Evolutionary conservation across 495 filamentous ascomycete species (phyloP).

Genomic region (Mytilinidion resinicola): DNA sequence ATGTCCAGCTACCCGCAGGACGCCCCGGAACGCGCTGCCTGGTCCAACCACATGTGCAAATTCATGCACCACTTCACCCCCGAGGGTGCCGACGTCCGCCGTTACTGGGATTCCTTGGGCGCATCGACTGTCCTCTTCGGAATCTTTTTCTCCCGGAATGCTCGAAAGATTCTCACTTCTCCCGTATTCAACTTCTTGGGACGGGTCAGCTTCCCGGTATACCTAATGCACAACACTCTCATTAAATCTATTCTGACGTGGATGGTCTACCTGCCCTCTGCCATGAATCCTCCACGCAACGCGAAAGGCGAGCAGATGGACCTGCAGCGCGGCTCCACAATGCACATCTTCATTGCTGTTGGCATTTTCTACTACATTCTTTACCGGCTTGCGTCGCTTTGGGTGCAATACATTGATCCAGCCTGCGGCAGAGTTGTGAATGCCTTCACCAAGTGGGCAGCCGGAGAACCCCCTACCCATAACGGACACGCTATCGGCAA

Average conservation of each 20-base stretch:
- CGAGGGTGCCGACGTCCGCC: conserved; percentile 24
- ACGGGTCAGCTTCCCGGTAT: conserved; percentile 31
- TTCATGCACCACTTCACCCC: conserved; percentile 18
- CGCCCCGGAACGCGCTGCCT: conserved; percentile 13
- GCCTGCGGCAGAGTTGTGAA: conserved; percentile 25
- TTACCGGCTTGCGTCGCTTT: conserved; percentile 24
- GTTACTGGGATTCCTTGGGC: conserved; percentile 29
- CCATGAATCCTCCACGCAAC: conserved; percentile 25
- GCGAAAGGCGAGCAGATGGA: conserved; percentile 30
- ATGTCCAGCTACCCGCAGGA: conserved; percentile 28
- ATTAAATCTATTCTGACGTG: conserved; percentile 30
- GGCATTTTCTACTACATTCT: conserved; percentile 27
- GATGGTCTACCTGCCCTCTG: conserved; percentile 28
- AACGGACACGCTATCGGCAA: not conserved
- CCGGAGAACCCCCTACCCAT: conserved; percentile 5
- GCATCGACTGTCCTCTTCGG: conserved; percentile 24
- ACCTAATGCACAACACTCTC: conserved; percentile 29
- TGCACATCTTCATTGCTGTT: conserved; percentile 24
- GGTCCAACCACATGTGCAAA: conserved; percentile 22
- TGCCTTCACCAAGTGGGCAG: conserved; percentile 14
- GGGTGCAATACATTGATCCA: conserved; percentile 27
- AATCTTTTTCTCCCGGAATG: conserved; percentile 27
- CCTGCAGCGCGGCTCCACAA: conserved; percentile 22
- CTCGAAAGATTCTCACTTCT: conserved; percentile 25
- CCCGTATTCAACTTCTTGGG: conserved; percentile 31